Evolutionary conservation across 768 basidiomycete genomes (phyloP).

Genomic region (Agrocybe chaxingu): DNA sequence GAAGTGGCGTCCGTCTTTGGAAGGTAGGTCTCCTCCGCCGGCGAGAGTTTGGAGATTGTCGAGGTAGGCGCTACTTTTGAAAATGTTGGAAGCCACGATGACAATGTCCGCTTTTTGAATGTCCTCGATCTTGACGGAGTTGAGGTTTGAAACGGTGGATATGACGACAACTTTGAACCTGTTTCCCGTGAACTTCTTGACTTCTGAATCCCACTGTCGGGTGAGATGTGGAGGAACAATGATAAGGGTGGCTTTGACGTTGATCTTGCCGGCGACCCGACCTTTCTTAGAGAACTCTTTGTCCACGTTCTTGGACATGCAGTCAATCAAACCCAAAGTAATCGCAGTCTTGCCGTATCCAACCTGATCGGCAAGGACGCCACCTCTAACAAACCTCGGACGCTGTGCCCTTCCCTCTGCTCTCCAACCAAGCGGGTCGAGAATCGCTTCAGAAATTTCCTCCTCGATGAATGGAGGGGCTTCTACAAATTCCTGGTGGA

Average conservation of each 20-base stretch:
- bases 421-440: constrained; percentile 87
- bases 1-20: constrained; percentile 86
- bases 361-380: constrained; percentile 93
- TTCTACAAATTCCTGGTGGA: constrained; percentile 64
- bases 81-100: constrained; percentile 83
- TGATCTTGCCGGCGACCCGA: constrained; percentile 59
- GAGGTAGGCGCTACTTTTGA: constrained; percentile 73
- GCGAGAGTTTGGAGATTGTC: constrained; percentile 73
- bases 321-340: constrained; percentile 85
- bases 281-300: constrained; percentile 55
- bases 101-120: constrained; percentile 83
- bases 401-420: constrained; percentile 90
- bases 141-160: constrained; percentile 66
- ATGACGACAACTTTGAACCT: constrained; percentile 65
- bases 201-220: constrained; percentile 87
- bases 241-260: constrained; percentile 77
- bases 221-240: constrained; percentile 90
- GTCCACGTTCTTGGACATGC: constrained; percentile 51
- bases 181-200: constrained; percentile 71
- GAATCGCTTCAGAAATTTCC: constrained; percentile 87
- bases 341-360: constrained; percentile 98
- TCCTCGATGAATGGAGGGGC: constrained; percentile 84
- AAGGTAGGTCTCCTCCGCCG: constrained; percentile 65
- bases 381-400: constrained; percentile 73
- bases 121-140: constrained; percentile 66